These are phyloP conservation scores for Serendipita sp. DNA, from an alignment of 1,284 basidiomycete genomes.

Conservation along the genomic window DNA sequence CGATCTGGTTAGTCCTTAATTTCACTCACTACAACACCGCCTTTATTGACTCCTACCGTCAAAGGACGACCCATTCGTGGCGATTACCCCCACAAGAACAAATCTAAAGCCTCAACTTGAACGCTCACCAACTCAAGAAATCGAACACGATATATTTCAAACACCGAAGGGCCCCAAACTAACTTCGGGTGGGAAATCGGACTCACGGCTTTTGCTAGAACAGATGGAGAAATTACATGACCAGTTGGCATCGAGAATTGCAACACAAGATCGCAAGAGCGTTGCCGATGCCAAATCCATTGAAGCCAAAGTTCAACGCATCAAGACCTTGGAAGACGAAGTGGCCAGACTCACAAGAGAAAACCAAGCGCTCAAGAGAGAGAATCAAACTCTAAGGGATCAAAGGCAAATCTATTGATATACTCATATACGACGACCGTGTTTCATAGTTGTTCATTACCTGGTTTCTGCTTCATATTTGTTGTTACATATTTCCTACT, in stretches of 20 bases:
- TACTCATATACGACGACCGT: no score
- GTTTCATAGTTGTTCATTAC: no score
- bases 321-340: not conserved
- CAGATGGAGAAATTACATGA: not conserved
- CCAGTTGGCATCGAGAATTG: not conserved
- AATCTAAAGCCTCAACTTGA: no score
- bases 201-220: not conserved
- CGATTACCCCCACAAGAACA: no score
- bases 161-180: not conserved
- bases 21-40: no score
- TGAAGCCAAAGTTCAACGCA: not conserved
- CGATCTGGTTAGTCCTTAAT: no score
- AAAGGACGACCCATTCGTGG: no score
- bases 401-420: not conserved
- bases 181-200: not conserved
- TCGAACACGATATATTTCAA: not conserved
- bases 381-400: conserved; percentile 9
- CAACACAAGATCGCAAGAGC: not conserved
- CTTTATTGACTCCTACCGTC: no score
- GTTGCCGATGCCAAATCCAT: not conserved
- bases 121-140: not conserved
- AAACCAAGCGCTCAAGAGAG: conserved; percentile 12
- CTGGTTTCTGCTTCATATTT: no score
- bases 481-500: no score
- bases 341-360: conserved; percentile 7